A percentile compares a stretch with the other conserved stretches of the same genome.
These are phyloP conservation scores for Clarireedia homoeocarpa DNA, from an alignment of 2,329 filamentous ascomycete species.

Conservation along the genomic window DNA sequence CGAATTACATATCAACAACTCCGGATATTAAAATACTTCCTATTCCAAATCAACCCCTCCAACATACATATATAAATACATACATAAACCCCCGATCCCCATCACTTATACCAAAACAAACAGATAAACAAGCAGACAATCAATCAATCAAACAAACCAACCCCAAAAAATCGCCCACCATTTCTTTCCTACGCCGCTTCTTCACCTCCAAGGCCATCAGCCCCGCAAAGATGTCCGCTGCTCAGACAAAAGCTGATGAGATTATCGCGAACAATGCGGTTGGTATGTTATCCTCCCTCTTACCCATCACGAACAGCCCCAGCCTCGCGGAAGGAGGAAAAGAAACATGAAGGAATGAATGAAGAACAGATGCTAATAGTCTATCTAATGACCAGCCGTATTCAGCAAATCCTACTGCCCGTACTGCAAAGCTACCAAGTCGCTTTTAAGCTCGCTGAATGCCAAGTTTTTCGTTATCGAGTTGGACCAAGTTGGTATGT, in stretches of 20 bases:
- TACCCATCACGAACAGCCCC: too few relatives aligned
- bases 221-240: constrained; percentile 69
- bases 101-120: too few relatives aligned
- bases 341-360: too few relatives aligned
- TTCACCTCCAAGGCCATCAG: constrained; percentile 53
- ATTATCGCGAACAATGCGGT: constrained; percentile 88
- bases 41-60: neutral
- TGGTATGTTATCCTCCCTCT: constrained; percentile 43
- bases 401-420: constrained; percentile 98
- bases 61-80: too few relatives aligned
- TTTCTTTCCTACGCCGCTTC: constrained; percentile 64
- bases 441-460: constrained; percentile 57
- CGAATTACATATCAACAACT: neutral
- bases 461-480: constrained; percentile 72
- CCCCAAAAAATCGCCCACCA: constrained; percentile 28
- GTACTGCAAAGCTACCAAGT: constrained; percentile 78
- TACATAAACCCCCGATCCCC: too few relatives aligned
- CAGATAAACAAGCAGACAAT: neutral
- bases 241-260: constrained; percentile 72
- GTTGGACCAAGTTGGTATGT: constrained; percentile 76
- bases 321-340: too few relatives aligned
- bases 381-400: constrained; percentile 50
- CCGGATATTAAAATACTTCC: neutral
- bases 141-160: neutral
- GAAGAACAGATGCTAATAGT: too few relatives aligned